Conservation (phyloP, 2,329 filamentous ascomycete genomes). For the Monosporascus sp. region DNA sequence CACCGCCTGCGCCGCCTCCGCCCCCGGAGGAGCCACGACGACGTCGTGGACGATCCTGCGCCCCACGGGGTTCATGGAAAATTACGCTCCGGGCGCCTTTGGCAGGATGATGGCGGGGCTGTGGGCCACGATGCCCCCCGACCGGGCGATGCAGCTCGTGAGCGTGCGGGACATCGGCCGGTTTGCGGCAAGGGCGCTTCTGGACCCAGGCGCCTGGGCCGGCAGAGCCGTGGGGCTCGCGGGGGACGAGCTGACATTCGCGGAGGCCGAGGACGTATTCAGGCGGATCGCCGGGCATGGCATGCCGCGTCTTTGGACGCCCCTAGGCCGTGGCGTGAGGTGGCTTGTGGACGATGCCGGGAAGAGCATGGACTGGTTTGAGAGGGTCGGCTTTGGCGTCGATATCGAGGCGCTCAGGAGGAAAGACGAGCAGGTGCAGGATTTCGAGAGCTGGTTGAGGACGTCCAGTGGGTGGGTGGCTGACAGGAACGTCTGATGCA, state of each 20-base stretch:
- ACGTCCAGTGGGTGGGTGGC: background rate
- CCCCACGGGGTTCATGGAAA: conserved; percentile 59
- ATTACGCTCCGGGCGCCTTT: conserved; percentile 30
- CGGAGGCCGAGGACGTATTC: conserved; percentile 23
- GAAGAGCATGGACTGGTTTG: background rate
- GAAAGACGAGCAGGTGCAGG: background rate
- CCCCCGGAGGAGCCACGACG: conserved; percentile 32
- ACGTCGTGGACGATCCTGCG: conserved; percentile 52
- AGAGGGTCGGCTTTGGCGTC: background rate
- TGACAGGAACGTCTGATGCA: too few species aligned
- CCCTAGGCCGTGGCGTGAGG: background rate
- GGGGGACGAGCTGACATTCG: conserved; percentile 38
- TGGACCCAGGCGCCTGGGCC: conserved; percentile 30
- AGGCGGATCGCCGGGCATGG: conserved; percentile 20
- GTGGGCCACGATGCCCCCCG: conserved; percentile 22
- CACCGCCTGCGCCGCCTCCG: conserved; percentile 28
- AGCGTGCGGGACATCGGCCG: conserved; percentile 39
- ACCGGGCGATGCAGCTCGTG: conserved; percentile 35
- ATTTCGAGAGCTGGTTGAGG: background rate
- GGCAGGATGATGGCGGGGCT: conserved; percentile 31
- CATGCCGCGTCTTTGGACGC: conserved; percentile 12
- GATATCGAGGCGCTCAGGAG: background rate
- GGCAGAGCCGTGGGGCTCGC: conserved; percentile 35
- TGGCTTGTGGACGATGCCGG: background rate
- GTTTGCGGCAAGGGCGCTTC: conserved; percentile 41